A percentile compares a stretch with the other conserved stretches of the same genome.
Conservation (phyloP, 2,329 filamentous ascomycete species). For the Calcarisporium arbuscula region DNA sequence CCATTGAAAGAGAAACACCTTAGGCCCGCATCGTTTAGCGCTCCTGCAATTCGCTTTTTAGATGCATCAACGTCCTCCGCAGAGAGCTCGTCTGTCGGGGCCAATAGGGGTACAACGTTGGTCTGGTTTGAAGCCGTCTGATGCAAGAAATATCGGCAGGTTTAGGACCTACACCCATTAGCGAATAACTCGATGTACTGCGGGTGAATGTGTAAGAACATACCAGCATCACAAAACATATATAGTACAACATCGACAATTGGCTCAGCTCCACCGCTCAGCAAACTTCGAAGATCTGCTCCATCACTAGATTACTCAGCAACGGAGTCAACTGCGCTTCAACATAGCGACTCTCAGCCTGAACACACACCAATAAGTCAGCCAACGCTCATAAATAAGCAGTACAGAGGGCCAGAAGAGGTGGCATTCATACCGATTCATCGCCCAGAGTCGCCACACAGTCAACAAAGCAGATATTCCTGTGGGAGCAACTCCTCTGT, state of each 20-base stretch:
- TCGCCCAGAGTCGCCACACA: constrained; percentile 59
- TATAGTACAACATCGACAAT: constrained; percentile 85
- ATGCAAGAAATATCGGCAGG: constrained; percentile 62
- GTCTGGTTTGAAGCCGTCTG: constrained; percentile 60
- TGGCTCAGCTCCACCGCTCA: constrained; percentile 76
- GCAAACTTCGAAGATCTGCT: constrained; percentile 68
- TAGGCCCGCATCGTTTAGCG: constrained; percentile 52
- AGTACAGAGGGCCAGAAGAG: background rate
- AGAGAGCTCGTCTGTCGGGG: constrained; percentile 66
- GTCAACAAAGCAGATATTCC: constrained; percentile 92
- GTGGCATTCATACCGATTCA: constrained; percentile 43
- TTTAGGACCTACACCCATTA: constrained; percentile 20
- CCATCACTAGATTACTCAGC: constrained; percentile 54
- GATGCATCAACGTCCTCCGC: constrained; percentile 47
- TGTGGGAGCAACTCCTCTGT: constrained; percentile 75
- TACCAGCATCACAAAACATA: constrained; percentile 63
- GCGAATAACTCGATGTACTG: constrained; percentile 6
- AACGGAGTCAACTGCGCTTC: constrained; percentile 38
- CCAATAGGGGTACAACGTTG: constrained; percentile 79
- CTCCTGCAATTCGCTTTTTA: constrained; percentile 53
- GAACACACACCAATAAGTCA: constrained; percentile 28
- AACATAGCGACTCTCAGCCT: constrained; percentile 64
- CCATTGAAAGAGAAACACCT: constrained; percentile 60
- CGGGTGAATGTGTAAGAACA: constrained; percentile 16
- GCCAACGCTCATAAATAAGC: background rate